Percentiles rank a stretch among this genome's conserved stretches.
phyloP scores from a whole-genome alignment of 805 yeast species.

The Jamesozyma gamospora region DNA sequence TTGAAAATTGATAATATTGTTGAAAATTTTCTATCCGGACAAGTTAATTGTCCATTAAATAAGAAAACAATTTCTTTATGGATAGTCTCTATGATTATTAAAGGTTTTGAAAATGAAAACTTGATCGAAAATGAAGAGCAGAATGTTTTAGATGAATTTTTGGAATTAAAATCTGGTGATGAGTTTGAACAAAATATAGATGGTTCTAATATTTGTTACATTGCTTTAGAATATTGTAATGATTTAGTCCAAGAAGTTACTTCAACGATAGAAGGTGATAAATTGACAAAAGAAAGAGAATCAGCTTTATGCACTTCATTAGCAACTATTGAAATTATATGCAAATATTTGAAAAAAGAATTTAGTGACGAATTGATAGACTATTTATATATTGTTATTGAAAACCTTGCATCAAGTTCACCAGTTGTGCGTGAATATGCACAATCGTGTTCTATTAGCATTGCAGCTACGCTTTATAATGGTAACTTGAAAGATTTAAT shows the following conservation, averaged over 20 bases:
- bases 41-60: constrained; percentile 9
- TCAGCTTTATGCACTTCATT: constrained; percentile 15
- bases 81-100: constrained; percentile 30
- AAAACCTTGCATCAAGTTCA: constrained; percentile 52
- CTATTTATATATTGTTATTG: constrained; percentile 60
- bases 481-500: constrained; percentile 52
- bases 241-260: constrained; percentile 33
- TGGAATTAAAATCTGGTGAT: constrained; percentile 11
- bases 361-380: constrained; percentile 57
- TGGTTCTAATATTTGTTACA: constrained; percentile 18
- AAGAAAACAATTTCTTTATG: constrained; percentile 25
- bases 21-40: constrained; percentile 14
- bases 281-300: constrained; percentile 15
- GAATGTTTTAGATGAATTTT: constrained; percentile 5
- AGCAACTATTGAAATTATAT: constrained; percentile 11
- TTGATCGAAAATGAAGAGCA: background rate
- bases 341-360: constrained; percentile 7
- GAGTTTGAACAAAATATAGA: constrained; percentile 4
- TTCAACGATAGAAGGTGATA: constrained; percentile 8
- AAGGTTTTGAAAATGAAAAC: background rate
- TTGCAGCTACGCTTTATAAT: constrained; percentile 43
- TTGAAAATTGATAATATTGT: constrained; percentile 8
- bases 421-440: constrained; percentile 41
- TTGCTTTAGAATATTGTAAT: constrained; percentile 33
- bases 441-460: constrained; percentile 38